phyloP scores from a whole-genome alignment of 1,284 basidiomycete species.

The Meira miltonrushii region DNA sequence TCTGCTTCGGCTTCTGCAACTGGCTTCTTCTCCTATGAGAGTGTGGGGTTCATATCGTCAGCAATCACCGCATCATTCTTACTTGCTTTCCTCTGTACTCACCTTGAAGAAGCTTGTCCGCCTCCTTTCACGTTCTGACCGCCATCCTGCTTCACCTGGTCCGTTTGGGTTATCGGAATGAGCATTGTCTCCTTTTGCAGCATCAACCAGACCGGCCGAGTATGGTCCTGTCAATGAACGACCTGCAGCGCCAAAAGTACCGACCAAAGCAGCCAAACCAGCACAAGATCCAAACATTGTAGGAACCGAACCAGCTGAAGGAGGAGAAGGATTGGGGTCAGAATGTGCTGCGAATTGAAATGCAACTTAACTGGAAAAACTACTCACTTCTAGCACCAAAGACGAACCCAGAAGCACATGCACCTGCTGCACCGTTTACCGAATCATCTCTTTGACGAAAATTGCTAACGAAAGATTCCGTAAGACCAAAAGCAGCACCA shows the following conservation, averaged over 20 bases:
- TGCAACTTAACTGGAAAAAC: constrained; percentile 3
- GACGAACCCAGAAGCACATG: constrained; percentile 86
- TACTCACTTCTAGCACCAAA: constrained; percentile 73
- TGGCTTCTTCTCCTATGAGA: too few species aligned
- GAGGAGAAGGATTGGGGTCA: constrained; percentile 6
- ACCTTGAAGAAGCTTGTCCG: constrained; percentile 56
- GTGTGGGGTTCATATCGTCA: too few species aligned
- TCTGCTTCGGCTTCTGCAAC: too few species aligned
- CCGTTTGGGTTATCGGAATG: constrained; percentile 7
- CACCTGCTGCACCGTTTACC: constrained; percentile 77
- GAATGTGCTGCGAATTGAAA: background rate
- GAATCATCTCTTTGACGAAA: constrained; percentile 73
- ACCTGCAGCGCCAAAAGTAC: constrained; percentile 77
- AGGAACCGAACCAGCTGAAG: constrained; percentile 73
- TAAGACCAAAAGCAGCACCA: constrained; percentile 79
- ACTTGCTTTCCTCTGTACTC: background rate
- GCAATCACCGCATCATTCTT: too few species aligned
- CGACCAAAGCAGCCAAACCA: constrained; percentile 72
- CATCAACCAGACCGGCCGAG: constrained; percentile 23
- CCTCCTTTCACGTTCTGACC: constrained; percentile 54
- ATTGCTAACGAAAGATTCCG: constrained; percentile 76
- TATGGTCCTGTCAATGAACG: constrained; percentile 39
- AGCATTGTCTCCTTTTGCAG: constrained; percentile 41
- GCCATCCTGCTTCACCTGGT: constrained; percentile 45
- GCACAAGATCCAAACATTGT: constrained; percentile 75